Base-by-base conservation (phyloP, 352 stramenopile genomes). In the Pythium phragmitis region DNA sequence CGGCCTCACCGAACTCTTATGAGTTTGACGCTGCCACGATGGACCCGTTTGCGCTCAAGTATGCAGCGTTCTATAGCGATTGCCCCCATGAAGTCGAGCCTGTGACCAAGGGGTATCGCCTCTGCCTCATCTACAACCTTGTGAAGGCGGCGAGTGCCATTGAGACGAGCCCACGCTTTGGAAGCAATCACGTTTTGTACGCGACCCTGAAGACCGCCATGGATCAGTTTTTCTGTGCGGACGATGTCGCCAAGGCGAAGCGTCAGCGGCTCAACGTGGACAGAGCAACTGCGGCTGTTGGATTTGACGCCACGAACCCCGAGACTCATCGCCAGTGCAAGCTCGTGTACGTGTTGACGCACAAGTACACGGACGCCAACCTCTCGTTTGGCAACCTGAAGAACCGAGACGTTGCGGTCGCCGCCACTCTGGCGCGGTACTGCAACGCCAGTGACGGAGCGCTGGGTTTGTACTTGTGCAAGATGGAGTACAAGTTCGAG, bases 321-420 rank as follows among this genome's bases (percentile, higher is more conserved):
- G 19, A 7, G 12, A 42, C 47, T 2, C n/a, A 51, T 34, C 60
- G 60, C 12, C 9, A 55, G 14, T n/a, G 12, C 19, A 43, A 47
- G 7, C 57, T 70, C 23, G 57, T 66, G 39, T 62, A 50, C 19
- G 46, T 63, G 19, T 37, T 70, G 9, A 28, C 37, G 8, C 57
- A 65, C 46, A 65, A 66, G 64, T 66, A 70, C 57, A 70, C 57
- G 3, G 11, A 57, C 14, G 17, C 51, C 5, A 51, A 37, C 7
- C 51, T 70, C 11, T 57, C 50, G 30, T 63, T 61, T 36, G n/a
- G 39, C 33, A 26, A 48, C 8, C 52, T 70, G 6, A 71, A 71
- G 23, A 21, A 28, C 53, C 43, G 48, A 8, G 51, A 67, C 42
- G 19, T 14, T 5, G 28, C 54, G 3, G 57, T 70, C 3, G 57